Evolutionary conservation across 2,329 filamentous ascomycete genomes (phyloP).

Genomic region (Neocatenulostroma microsporum): DNA sequence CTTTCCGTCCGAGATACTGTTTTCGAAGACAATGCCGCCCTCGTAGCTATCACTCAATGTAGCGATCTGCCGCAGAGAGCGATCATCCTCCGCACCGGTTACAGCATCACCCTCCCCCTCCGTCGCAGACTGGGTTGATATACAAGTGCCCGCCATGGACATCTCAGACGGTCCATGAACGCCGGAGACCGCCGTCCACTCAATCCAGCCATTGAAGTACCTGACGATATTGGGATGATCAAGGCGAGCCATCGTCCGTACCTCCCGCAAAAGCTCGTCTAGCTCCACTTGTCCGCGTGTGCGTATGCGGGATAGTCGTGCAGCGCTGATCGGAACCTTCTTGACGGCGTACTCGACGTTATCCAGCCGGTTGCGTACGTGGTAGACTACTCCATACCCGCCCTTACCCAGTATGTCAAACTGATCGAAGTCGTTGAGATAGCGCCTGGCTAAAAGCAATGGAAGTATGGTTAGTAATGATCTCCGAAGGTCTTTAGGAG

Average conservation of each 20-base stretch:
- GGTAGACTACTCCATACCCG: conserved; percentile 53
- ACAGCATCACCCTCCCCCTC: too few relatives aligned
- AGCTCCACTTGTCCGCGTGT: conserved; percentile 46
- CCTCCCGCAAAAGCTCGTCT: conserved; percentile 52
- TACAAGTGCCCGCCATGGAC: too few relatives aligned
- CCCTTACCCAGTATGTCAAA: conserved; percentile 54
- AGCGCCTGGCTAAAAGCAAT: conserved; percentile 34
- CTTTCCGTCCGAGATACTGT: too few relatives aligned
- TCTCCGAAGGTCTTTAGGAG: conserved; percentile 46
- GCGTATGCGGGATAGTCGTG: conserved; percentile 18
- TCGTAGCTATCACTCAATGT: conserved; percentile 13
- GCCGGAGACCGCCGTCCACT: conserved; percentile 35
- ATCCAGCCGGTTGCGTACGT: conserved; percentile 54
- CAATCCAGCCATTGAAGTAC: conserved; percentile 59
- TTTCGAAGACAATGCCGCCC: conserved; percentile 7
- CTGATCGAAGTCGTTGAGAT: conserved; percentile 46
- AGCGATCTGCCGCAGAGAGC: conserved; percentile 8
- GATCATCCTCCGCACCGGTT: conserved; percentile 4
- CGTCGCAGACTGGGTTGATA: too few relatives aligned
- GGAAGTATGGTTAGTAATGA: too few relatives aligned
- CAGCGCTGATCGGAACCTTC: conserved; percentile 52
- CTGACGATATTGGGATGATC: conserved; percentile 60
- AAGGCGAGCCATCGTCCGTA: conserved; percentile 39
- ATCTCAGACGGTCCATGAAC: too few relatives aligned
- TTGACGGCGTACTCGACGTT: conserved; percentile 58